Evolutionary conservation across 1,284 basidiomycete genomes (phyloP), one percentile per base, ranked within the genome.

Genomic region (Vanrija sp.): DNA sequence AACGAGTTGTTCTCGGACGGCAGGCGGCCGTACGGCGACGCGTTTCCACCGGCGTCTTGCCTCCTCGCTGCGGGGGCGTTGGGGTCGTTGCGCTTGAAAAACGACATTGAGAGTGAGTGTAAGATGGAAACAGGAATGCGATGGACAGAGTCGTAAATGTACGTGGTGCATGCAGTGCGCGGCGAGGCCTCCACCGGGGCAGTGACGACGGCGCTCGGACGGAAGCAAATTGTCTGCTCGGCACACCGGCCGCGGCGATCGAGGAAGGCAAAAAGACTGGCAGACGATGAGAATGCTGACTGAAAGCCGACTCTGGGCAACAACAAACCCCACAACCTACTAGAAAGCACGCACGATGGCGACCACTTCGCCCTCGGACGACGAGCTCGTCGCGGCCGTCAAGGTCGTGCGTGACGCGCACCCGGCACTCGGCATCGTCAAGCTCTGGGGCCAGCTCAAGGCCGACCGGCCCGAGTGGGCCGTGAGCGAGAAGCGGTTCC

Each of bases 401-500:
- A 57, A 72, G 7, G 53, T 63, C 2, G 72, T 84, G 8, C 77
- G 83, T 59, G 69, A 72, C n/a, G 73, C 77, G 31, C 79, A 88
- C 49, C 83, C 87, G 0, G 71, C 78, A 1, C 78, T 88, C 16
- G 89, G 89, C 2, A 82, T 87, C 36, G 64, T 79, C 4, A 91
- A 89, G 75, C 78, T 89, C 2, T 85, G 88, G 55, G 77, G 81
- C 2, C 77, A 83, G 12, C 75, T 91, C 16, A 80, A 86, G 27
- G 68, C 78, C 6, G 74, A 77, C 6, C 76, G 86, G 61, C 81
- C 86, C 2, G 77, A 80, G 19, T 90, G 88, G 88, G 71, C 80
- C 0, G 85, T 91, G 57, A 87, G 86, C 70, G 89, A 91, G 73
- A 90, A 89, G 68, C 81, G 89, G 15, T 81, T 86, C 9, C 78